Conservation (phyloP, 257 asterid species). For the Nicotiana undulata region DNA sequence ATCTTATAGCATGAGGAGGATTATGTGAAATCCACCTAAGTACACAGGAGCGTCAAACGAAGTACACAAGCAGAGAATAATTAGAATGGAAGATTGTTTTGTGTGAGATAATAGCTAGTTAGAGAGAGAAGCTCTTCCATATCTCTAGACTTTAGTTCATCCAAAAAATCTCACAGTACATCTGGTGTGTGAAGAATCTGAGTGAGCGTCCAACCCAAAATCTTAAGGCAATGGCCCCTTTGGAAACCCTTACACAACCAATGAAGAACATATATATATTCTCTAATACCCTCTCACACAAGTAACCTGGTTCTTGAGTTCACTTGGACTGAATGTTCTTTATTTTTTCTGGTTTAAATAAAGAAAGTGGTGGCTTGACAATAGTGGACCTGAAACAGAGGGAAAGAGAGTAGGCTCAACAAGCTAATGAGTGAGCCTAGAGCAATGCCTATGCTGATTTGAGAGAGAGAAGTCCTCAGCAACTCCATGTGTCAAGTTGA, state of each 20-base stretch:
- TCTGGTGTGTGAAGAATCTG: not conserved
- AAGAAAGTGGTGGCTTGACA: not conserved
- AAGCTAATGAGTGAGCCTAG: not conserved
- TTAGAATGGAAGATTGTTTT: not conserved
- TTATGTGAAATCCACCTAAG: not conserved
- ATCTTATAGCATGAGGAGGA: not conserved
- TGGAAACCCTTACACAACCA: not conserved
- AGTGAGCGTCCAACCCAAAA: too few relatives aligned
- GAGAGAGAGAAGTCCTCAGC: not conserved
- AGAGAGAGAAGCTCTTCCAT: not conserved
- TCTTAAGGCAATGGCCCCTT: not conserved
- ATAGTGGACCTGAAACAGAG: not conserved
- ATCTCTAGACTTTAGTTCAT: not conserved
- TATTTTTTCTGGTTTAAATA: not conserved
- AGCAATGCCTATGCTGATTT: not conserved
- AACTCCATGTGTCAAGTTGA: not conserved
- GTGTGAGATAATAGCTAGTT: not conserved
- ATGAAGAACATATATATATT: not conserved
- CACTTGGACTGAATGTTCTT: not conserved
- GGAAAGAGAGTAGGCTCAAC: not conserved
- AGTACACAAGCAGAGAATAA: not conserved
- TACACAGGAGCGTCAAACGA: not conserved
- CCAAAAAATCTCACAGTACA: not conserved
- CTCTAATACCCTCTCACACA: not conserved
- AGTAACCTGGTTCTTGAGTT: not conserved